Percentiles rank a stretch among this genome's conserved stretches.
Conservation (phyloP, 2,329 filamentous ascomycete species). For the Exophiala spinifera region DNA sequence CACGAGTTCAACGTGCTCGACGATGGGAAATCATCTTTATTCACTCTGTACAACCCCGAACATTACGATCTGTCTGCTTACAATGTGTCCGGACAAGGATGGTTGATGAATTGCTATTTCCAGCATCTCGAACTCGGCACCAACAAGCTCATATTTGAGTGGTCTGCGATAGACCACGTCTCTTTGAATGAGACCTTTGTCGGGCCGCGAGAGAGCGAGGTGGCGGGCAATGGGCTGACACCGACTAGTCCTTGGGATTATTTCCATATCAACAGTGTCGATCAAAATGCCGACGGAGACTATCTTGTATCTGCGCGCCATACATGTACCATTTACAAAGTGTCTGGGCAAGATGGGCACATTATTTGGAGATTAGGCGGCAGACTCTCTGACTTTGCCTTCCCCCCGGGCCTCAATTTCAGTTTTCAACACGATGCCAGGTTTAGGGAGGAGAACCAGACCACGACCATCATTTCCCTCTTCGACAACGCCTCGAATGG, state of each 20-base stretch:
- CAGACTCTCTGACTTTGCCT: constrained; percentile 31
- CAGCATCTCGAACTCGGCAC: constrained; percentile 53
- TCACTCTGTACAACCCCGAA: constrained; percentile 38
- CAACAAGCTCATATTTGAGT: constrained; percentile 57
- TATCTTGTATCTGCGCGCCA: constrained; percentile 44
- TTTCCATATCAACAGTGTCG: constrained; percentile 45
- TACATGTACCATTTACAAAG: constrained; percentile 41
- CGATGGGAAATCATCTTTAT: constrained; percentile 36
- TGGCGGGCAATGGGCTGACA: constrained; percentile 47
- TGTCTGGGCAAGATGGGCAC: constrained; percentile 39
- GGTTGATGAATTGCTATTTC: constrained; percentile 34
- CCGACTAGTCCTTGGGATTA: constrained; percentile 46
- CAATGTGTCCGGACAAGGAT: constrained; percentile 16
- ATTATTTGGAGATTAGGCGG: constrained; percentile 41
- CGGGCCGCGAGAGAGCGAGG: constrained; percentile 42
- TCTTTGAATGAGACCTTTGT: constrained; percentile 48
- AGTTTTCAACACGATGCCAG: constrained; percentile 44
- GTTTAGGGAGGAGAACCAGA: constrained; percentile 38
- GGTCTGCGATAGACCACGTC: constrained; percentile 57
- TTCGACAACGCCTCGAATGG: constrained; percentile 45
- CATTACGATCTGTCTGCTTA: constrained; percentile 16
- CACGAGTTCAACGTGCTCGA: constrained; percentile 52
- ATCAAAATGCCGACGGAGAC: constrained; percentile 41
- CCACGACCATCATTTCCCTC: constrained; percentile 39
- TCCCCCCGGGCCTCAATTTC: constrained; percentile 32